A percentile compares a stretch with the other conserved stretches of the same genome.
Conservation (phyloP, 1,284 basidiomycete genomes). For the Kalmanozyma brasiliensis region DNA sequence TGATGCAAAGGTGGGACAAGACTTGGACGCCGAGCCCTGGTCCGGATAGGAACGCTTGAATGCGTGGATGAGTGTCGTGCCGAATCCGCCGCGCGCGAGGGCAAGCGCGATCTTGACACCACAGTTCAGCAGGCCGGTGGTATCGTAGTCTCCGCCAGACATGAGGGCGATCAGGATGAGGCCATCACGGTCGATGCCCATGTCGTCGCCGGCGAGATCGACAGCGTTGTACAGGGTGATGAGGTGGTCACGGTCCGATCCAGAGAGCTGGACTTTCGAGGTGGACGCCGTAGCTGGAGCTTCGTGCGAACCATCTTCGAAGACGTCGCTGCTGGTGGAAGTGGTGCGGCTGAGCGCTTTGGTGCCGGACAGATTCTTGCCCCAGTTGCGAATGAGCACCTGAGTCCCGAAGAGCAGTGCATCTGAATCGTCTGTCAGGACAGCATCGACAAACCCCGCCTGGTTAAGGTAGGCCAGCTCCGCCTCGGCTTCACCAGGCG, state of each 20-base stretch:
- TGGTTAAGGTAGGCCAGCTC: conserved; percentile 88
- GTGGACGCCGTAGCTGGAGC: neutral
- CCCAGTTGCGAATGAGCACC: conserved; percentile 78
- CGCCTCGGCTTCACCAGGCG: conserved; percentile 95
- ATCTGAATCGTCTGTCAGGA: conserved; percentile 93
- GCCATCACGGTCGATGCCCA: conserved; percentile 75
- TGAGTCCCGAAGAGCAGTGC: conserved; percentile 88
- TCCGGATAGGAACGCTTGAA: conserved; percentile 59
- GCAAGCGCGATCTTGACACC: conserved; percentile 68
- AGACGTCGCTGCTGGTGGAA: conserved; percentile 19
- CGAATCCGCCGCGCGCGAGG: conserved; percentile 70
- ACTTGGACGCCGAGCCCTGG: neutral
- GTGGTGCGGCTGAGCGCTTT: conserved; percentile 24
- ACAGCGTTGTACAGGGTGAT: conserved; percentile 13
- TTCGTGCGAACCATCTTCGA: conserved; percentile 6
- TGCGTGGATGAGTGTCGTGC: conserved; percentile 73
- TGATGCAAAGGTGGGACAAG: conserved; percentile 9
- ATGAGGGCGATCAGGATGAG: conserved; percentile 86
- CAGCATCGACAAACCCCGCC: conserved; percentile 84
- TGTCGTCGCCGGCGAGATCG: conserved; percentile 11
- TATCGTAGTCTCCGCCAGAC: conserved; percentile 89
- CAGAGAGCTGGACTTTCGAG: conserved; percentile 15
- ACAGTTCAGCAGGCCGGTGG: conserved; percentile 47
- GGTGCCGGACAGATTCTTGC: conserved; percentile 37
- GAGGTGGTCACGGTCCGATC: conserved; percentile 25